phyloP scores from a whole-genome alignment of 768 basidiomycete species.

The Lactarius pseudohatsudake region DNA sequence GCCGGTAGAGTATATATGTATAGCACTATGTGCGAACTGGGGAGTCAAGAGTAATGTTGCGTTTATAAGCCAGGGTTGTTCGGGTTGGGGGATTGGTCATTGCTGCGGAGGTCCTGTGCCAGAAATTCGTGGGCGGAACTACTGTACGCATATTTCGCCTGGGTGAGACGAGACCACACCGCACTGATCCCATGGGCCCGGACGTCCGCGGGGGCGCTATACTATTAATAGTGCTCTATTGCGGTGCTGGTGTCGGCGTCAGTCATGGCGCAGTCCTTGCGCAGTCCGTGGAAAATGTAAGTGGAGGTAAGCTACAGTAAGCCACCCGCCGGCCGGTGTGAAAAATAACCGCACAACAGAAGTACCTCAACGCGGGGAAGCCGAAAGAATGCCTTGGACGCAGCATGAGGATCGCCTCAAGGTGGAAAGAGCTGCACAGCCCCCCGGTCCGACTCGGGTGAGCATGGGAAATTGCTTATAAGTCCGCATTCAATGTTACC shows the following conservation, averaged over 20 bases:
- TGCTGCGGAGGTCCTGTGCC: background rate
- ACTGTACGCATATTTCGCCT: background rate
- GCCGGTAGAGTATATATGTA: background rate
- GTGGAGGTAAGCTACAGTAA: background rate
- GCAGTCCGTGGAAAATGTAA: background rate
- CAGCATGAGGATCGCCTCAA: background rate
- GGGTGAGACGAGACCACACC: background rate
- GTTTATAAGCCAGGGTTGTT: background rate
- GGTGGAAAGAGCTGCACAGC: background rate
- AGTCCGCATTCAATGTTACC: background rate
- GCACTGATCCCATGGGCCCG: background rate
- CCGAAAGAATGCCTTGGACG: background rate
- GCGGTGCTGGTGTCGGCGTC: background rate
- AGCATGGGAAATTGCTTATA: conserved; percentile 20
- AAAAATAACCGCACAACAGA: background rate
- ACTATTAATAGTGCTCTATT: background rate
- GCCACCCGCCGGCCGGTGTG: background rate
- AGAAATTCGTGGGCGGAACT: background rate
- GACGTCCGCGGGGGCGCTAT: background rate
- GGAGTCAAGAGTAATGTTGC: background rate
- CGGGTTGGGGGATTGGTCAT: background rate
- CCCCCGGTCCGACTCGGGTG: background rate
- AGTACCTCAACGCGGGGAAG: background rate
- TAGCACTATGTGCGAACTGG: background rate
- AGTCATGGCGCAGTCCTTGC: background rate